Evolutionary conservation across 768 basidiomycete genomes (phyloP).

Genomic region (Tylopilus intermedius): DNA sequence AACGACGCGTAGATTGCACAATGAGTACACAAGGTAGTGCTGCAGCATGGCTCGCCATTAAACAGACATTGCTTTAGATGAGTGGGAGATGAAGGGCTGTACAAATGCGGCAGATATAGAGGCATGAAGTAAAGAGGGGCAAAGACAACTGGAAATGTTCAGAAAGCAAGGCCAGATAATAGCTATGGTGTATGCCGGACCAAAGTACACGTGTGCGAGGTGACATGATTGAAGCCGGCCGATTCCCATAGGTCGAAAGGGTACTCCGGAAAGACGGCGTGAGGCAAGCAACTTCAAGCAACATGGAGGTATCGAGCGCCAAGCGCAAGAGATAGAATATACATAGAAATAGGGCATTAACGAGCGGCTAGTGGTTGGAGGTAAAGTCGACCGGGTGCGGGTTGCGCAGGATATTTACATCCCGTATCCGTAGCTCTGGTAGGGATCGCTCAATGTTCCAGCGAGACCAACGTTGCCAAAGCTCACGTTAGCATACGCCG

Average conservation of each 20-base stretch:
- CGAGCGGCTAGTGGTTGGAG: conserved; percentile 19
- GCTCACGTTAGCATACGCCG: conserved; percentile 50
- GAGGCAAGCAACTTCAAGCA: conserved; percentile 32
- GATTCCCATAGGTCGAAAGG: conserved; percentile 32
- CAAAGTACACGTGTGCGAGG: conserved; percentile 65
- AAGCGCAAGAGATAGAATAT: conserved; percentile 35
- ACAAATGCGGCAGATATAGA: conserved; percentile 47
- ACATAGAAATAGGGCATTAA: conserved; percentile 36
- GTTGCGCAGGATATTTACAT: conserved; percentile 48
- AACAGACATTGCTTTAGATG: conserved; percentile 41
- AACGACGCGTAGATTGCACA: conserved; percentile 35
- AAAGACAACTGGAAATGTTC: conserved; percentile 26
- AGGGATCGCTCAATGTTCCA: conserved; percentile 63
- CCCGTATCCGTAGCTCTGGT: conserved; percentile 76
- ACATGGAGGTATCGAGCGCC: conserved; percentile 31
- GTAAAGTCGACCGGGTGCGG: conserved; percentile 26
- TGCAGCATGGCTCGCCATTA: conserved; percentile 34
- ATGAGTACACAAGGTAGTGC: conserved; percentile 38
- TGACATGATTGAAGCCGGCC: conserved; percentile 44
- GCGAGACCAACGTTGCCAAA: conserved; percentile 45
- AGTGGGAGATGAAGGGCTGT: conserved; percentile 34
- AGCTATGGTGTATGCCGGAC: conserved; percentile 53
- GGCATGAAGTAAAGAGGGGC: conserved; percentile 13
- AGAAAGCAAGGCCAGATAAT: conserved; percentile 34
- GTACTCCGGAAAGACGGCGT: conserved; percentile 35